These are phyloP conservation scores for Thelonectria discophora DNA, from an alignment of 2,329 filamentous ascomycete genomes.

Conservation along the genomic window DNA sequence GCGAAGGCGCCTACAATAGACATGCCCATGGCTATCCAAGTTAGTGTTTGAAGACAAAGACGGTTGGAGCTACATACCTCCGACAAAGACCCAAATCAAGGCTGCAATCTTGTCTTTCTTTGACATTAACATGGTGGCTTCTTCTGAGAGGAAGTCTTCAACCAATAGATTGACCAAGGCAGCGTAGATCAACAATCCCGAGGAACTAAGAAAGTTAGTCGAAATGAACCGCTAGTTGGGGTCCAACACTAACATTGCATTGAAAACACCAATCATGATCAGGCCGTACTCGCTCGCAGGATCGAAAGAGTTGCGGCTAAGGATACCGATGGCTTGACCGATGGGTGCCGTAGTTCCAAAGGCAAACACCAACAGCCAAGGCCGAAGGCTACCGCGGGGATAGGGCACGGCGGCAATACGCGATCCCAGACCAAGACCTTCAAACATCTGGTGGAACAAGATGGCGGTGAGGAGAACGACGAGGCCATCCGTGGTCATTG, in stretches of 20 bases:
- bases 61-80: constrained; percentile 52
- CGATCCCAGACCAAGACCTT: constrained; percentile 74
- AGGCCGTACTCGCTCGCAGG: constrained; percentile 70
- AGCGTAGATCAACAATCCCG: constrained; percentile 68
- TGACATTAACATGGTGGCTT: constrained; percentile 59
- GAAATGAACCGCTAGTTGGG: fast-evolving
- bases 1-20: constrained; percentile 49
- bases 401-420: constrained; percentile 75
- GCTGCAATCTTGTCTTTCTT: constrained; percentile 63
- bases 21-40: constrained; percentile 42
- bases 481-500: constrained; percentile 74
- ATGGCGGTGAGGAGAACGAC: constrained; percentile 74
- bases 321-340: constrained; percentile 70
- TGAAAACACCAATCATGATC: constrained; percentile 71
- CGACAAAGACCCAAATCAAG: constrained; percentile 60
- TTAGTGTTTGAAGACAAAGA: constrained; percentile 5
- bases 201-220: constrained; percentile 55
- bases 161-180: constrained; percentile 70
- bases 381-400: constrained; percentile 62
- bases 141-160: constrained; percentile 71
- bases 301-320: constrained; percentile 66
- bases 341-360: constrained; percentile 72
- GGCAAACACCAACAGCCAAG: constrained; percentile 69
- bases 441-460: constrained; percentile 76
- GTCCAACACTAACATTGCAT: constrained; percentile 62